Percentiles rank a stretch among this genome's conserved stretches.
These are phyloP conservation scores for Furcasterigmium sp. DNA, from an alignment of 2,329 filamentous ascomycete genomes.

Conservation along the genomic window DNA sequence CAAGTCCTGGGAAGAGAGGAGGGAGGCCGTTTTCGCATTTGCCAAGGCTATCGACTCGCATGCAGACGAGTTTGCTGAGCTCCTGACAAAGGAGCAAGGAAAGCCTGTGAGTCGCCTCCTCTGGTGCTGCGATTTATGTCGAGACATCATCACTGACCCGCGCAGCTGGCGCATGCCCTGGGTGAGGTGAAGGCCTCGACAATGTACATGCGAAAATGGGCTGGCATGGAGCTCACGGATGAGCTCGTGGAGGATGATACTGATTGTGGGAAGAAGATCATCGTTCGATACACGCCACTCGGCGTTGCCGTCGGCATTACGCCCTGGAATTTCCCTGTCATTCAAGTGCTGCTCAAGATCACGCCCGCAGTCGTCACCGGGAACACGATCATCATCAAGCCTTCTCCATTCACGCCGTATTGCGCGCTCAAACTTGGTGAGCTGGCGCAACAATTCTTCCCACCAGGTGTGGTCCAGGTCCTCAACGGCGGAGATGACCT, in stretches of 20 bases:
- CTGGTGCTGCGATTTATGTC: neutral
- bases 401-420: slow-evolving; percentile 55
- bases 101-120: slow-evolving; percentile 14
- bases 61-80: slow-evolving; percentile 5
- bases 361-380: slow-evolving; percentile 52
- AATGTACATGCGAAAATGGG: slow-evolving; percentile 5
- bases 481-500: slow-evolving; percentile 56
- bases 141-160: neutral
- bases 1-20: slow-evolving; percentile 25
- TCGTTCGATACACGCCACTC: slow-evolving; percentile 28
- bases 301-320: slow-evolving; percentile 40
- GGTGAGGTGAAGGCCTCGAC: slow-evolving; percentile 4
- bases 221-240: slow-evolving; percentile 4
- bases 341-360: slow-evolving; percentile 47
- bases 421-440: slow-evolving; percentile 53
- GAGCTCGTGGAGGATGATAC: slow-evolving; percentile 16
- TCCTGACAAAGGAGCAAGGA: slow-evolving; percentile 14
- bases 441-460: slow-evolving; percentile 51
- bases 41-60: slow-evolving; percentile 14
- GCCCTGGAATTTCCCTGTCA: slow-evolving; percentile 53
- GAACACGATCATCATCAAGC: slow-evolving; percentile 54
- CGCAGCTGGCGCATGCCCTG: slow-evolving; percentile 8
- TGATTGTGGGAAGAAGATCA: slow-evolving; percentile 18
- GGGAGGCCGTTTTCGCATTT: slow-evolving; percentile 13
- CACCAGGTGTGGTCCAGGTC: slow-evolving; percentile 55